Base-by-base conservation (phyloP, 176 grass and related monocot genomes). In the Canna indica region DNA sequence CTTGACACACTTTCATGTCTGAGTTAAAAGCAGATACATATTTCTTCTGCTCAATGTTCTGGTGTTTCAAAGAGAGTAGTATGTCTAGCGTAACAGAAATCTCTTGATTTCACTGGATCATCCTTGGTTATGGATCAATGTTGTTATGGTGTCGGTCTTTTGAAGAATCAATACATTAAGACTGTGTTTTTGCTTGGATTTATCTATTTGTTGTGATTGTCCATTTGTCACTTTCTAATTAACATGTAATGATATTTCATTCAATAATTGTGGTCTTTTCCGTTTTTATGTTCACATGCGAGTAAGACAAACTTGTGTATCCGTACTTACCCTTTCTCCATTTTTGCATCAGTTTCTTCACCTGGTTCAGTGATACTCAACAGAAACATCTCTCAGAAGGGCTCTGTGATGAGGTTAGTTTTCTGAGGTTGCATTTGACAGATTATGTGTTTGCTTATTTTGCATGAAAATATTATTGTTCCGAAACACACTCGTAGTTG, bases 281-380 rank as follows among this genome's bases (percentile, higher is more conserved):
- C 14, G 13, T 14, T 16, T 15, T 28, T 30, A 3, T 61, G 24
- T 8, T 62, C 15, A 62, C 15, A 29, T 33, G 10, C 36, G 10
- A 36, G 15, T 22, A 31, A 22, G 17, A 9, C 24, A 39, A 25
- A 11, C 33, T 66, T 66, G 20, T 29, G 28, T 4, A 29, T 59
- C 5, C 24, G 36, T 22, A 66, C 24, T 25, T 66, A 36, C 15
- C 22, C 17, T 70, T 27, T 70, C 17, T 14, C 11, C 2, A 32
- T 68, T 44, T 14, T 13, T 28, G 3, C 36, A 67, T 72, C 77
- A 85, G 82, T 69, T 85, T 85, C 47, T 85, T 85, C 45, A 39
- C 62, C 67, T 85, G 82, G 82, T 80, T 85, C 71, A 58, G 35
- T 66, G 58, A 80, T 38, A 54, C 24, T 64, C 46, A 67, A 22